Evolutionary conservation across 2,329 filamentous ascomycete genomes (phyloP), one percentile per base, ranked within the genome.

Genomic region (Phoma sp.): DNA sequence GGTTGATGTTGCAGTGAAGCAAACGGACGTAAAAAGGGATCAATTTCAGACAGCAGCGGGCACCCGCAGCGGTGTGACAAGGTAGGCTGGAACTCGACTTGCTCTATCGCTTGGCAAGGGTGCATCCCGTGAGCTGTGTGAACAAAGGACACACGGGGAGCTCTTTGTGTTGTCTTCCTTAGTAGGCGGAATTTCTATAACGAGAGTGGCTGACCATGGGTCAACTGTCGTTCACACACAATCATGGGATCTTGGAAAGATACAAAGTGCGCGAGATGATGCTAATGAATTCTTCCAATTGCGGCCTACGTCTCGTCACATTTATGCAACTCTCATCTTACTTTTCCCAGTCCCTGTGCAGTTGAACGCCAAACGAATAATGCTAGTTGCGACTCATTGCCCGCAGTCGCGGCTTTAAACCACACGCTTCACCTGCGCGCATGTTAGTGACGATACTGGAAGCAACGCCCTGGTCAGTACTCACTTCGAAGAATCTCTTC

Each of bases 401-500:
- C 25, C 4, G 31, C 3, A 13, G n/a, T 37, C 12, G 13, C 6
- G 22, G 13, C 40, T 35, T 58, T 63, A 72, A 17, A 73, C 71
- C 39, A 74, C 65, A 48, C 70, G 71, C 64, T 73, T 74, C 57
- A 73, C 70, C 69, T 71, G 27, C 19, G 10, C 7, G 6, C 2
- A 5, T 33, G 45, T 69, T 32, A 67, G 62, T 35, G 29, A 31
- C 78, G 6, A 15, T 6, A 21, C 19, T 12, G 13, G 61, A 12
- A 19, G 32, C n/a, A 4, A 19, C 6, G 5, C 6, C 10, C 6
- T 15, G 4, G 12, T 27, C 17, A 22, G 15, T 38, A 46, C 63
- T 55, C 74, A 88, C 87, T 87, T 97, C 93, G 74, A 97, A 97
- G 85, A 99, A 99, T 74, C 95, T 87, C 81, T 96, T 95, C 76